A percentile compares a stretch with the other conserved stretches of the same genome.
These are phyloP conservation scores for Leersia perrieri DNA, from an alignment of 176 grass and related monocot species.

Conservation along the genomic window DNA sequence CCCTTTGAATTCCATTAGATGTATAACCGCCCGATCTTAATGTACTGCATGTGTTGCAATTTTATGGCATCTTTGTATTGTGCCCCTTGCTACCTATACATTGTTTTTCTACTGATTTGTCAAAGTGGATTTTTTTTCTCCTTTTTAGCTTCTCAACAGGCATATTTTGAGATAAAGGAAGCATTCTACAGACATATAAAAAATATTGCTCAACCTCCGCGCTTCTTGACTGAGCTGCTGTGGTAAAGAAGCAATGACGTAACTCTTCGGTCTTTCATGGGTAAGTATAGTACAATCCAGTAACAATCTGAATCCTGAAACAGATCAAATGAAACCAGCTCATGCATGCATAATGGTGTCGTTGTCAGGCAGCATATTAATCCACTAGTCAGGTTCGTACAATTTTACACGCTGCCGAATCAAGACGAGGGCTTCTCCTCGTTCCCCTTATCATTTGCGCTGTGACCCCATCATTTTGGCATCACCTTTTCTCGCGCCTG, in stretches of 20 bases:
- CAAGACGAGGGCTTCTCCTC: constrained; percentile 2
- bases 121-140: not conserved
- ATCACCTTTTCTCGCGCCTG: constrained; percentile 7
- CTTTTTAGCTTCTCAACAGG: not conserved
- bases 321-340: constrained; percentile 19
- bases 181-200: too few species aligned
- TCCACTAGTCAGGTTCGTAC: constrained; percentile 16
- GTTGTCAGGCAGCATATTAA: constrained; percentile 13
- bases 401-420: constrained; percentile 39
- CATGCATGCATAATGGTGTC: constrained; percentile 26
- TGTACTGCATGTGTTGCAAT: not conserved
- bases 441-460: constrained; percentile 33
- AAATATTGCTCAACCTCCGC: not conserved
- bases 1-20: constrained; percentile 12
- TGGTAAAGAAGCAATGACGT: not conserved
- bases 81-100: not conserved
- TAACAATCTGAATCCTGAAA: not conserved
- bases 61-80: not conserved
- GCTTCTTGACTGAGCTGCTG: not conserved
- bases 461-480: constrained; percentile 40
- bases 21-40: not conserved
- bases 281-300: too few species aligned
- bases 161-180: too few species aligned
- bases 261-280: not conserved
- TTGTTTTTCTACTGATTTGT: not conserved